Base-by-base conservation (phyloP, 345 rosid species). In the Leavenworthia alabamica region DNA sequence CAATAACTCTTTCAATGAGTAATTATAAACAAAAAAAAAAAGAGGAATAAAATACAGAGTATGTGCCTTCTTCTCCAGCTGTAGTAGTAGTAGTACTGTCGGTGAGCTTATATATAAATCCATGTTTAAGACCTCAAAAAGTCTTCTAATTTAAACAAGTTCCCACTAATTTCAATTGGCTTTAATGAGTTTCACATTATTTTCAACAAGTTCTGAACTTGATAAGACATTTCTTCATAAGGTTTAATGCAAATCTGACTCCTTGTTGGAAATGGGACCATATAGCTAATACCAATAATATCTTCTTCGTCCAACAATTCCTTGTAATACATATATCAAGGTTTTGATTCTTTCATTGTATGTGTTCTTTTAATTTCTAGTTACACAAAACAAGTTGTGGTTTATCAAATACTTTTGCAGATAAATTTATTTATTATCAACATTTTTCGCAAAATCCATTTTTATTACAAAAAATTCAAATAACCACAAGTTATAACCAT, bases 241-340 rank as follows among this genome's bases (percentile, higher is more conserved):
- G 50, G 51, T 70, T 70, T 45, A 70, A 70, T 70, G 68, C 68
- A 70, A 47, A 55, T 70, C 74, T 62, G 74, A 62, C 74, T 45
- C 58, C 37, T 55, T 62, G 68, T 39, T 70, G 64, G 59, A 23
- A 20, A 22, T 70, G 69, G 74, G 74, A 62, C 74, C 74, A 62
- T 61, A 16, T 29, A 13, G 73, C 67, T 16, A 52, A 69, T n/a
- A 35, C 49, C 67, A 61, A 53, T 69, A 9, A 43, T 60, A 42
- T 60, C 39, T 13, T 8, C 36, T 32, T 37, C 31, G 20, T 57
- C 35, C 58, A 13, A 39, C 58, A 29, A 10, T 28, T 39, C 35
- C 3, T 28, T 45, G 41, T 12, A 36, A n/a, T 11, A 14, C 43
- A 31, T 64, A 12, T 8, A 22, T 15, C 5, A n/a, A 28, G 13